Evolutionary conservation across 1,284 basidiomycete species (phyloP).

Genomic region (Agaricales sp.): DNA sequence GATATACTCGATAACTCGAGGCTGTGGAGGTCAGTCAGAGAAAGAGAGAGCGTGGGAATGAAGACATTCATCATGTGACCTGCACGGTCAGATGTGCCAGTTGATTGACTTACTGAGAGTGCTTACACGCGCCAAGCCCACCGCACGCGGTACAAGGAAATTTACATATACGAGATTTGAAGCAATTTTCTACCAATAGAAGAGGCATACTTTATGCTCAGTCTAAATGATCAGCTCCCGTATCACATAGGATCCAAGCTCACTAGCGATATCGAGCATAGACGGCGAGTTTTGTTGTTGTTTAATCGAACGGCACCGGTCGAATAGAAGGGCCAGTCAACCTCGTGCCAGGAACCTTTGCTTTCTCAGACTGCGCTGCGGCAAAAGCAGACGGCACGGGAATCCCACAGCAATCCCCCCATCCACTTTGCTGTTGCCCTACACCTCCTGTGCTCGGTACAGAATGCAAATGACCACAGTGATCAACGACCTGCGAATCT

Average conservation of each 20-base stretch:
- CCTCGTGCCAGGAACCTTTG: slow-evolving; percentile 23
- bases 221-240: no score
- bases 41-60: background rate
- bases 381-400: slow-evolving; percentile 79
- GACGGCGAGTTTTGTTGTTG: background rate
- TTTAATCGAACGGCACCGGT: slow-evolving; percentile 76
- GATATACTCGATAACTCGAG: background rate
- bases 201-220: no score
- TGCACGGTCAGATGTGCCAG: no score
- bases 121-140: no score
- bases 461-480: slow-evolving; percentile 47
- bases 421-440: slow-evolving; percentile 20
- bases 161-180: no score
- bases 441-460: slow-evolving; percentile 8
- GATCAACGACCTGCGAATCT: slow-evolving; percentile 28
- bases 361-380: slow-evolving; percentile 47
- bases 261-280: background rate
- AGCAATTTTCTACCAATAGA: no score
- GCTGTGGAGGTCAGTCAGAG: background rate
- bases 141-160: no score
- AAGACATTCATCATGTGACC: background rate
- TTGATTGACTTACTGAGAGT: no score
- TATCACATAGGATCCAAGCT: background rate
- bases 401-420: slow-evolving; percentile 96
- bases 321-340: slow-evolving; percentile 55